Evolutionary conservation across 495 filamentous ascomycete species (phyloP), one percentile per base, ranked within the genome.

Genomic region (Rhizodiscina lignyota): DNA sequence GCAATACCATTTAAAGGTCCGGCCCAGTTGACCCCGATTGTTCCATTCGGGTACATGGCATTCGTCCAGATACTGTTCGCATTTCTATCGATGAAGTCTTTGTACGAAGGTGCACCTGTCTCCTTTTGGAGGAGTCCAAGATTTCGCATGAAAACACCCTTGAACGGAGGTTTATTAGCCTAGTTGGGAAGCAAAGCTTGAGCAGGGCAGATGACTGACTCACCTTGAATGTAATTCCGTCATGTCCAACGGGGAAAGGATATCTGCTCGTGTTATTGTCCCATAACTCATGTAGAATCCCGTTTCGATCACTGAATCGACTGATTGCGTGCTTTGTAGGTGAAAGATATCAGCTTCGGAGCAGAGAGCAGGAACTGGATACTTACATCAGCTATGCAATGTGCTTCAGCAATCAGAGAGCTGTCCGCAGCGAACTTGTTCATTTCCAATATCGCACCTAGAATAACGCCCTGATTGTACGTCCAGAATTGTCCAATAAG

Each of bases 381-480:
- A n/a, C n/a, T n/a, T n/a, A n/a, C n/a, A n/a, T n/a, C 60, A 11
- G 76, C 79, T 37, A 83, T 81, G 23, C 44, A 46, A 21, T 56
- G 53, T n/a, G 79, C 79, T 1, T 62, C 52, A 15, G 47, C 44
- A 6, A 83, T 54, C 17, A 67, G 63, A n/a, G n/a, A 60, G 55
- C 10, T 39, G 10, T 45, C 74, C 60, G 0, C 4, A 18, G 38
- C 27, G 2, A 70, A 73, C 40, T 53, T 59, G 53, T 64, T 53
- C 35, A 84, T 61, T 51, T 84, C 79, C 28, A 77, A 72, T 2
- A 84, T 63, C 1, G 64, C 81, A 15, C 79, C 79, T 12, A 85
- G 63, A 24, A 85, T 62, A 21, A 84, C 77, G 24, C 79, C 80
- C 54, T 87, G 80, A 55, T 84, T 87, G 59, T 87, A 87, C 0